These are phyloP conservation scores for Sindora glabra DNA, from an alignment of 306 rosid genomes.

Conservation along the genomic window DNA sequence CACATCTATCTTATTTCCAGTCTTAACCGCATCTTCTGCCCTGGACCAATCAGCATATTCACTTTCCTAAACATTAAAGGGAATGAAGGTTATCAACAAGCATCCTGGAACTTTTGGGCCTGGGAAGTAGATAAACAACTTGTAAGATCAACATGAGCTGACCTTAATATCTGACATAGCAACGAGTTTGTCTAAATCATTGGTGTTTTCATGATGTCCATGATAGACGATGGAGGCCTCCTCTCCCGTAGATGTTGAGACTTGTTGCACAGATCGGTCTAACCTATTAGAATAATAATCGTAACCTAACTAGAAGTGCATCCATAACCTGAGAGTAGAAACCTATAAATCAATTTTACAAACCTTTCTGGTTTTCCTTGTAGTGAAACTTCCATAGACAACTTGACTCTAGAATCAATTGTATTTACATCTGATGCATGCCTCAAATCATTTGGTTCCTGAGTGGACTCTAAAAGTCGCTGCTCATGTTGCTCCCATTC, in stretches of 20 bases:
- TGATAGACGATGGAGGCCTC: slow-evolving; percentile 10
- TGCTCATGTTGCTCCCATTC: slow-evolving; percentile 41
- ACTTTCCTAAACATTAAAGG: slow-evolving; percentile 32
- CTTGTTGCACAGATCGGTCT: slow-evolving; percentile 33
- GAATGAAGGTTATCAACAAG: not conserved
- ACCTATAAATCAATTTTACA: slow-evolving; percentile 6
- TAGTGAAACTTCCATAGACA: slow-evolving; percentile 41
- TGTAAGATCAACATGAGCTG: slow-evolving; percentile 16
- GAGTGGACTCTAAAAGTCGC: slow-evolving; percentile 25
- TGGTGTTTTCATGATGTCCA: slow-evolving; percentile 14
- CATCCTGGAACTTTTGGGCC: not conserved
- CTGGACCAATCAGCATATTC: slow-evolving; percentile 72
- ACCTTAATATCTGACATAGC: slow-evolving; percentile 47
- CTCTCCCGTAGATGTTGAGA: slow-evolving; percentile 26
- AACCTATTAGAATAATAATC: slow-evolving; percentile 44
- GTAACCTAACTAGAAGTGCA: slow-evolving; percentile 21
- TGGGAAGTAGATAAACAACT: slow-evolving; percentile 9
- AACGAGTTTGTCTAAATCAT: slow-evolving; percentile 24
- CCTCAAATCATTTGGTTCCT: slow-evolving; percentile 26
- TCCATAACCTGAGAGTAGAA: slow-evolving; percentile 14
- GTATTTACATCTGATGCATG: slow-evolving; percentile 27
- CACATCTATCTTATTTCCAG: slow-evolving; percentile 59
- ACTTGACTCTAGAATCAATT: slow-evolving; percentile 30
- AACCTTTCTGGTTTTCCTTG: slow-evolving; percentile 73
- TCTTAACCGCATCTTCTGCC: slow-evolving; percentile 52